Conservation (phyloP, 2,329 filamentous ascomycete genomes). For the Lachnellula subtilissima region DNA sequence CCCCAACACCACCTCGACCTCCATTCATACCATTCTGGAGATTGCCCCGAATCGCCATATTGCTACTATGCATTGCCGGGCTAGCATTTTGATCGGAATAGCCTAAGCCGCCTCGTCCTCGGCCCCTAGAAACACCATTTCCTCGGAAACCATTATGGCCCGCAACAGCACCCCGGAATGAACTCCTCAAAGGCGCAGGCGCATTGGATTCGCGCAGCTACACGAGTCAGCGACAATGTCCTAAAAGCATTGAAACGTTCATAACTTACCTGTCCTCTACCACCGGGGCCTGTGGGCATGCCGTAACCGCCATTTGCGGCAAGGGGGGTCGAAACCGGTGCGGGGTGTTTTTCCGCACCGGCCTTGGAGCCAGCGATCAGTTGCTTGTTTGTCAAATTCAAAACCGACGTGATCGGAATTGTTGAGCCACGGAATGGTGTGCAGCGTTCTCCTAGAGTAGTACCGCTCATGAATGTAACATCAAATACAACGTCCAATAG, state of each 20-base stretch:
- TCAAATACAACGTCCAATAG: conserved; percentile 93
- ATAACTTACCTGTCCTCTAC: conserved; percentile 46
- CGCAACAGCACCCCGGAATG: conserved; percentile 53
- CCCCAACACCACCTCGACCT: conserved; percentile 10
- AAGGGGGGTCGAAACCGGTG: conserved; percentile 45
- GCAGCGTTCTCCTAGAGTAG: conserved; percentile 82
- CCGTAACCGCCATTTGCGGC: conserved; percentile 51
- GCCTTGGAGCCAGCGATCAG: conserved; percentile 65
- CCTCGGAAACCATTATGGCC: conserved; percentile 41
- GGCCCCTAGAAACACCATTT: conserved; percentile 33
- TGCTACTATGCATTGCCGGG: conserved; percentile 22
- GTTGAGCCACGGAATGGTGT: conserved; percentile 92
- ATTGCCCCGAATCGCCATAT: conserved; percentile 20
- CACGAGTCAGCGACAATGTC: not conserved
- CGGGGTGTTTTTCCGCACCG: conserved; percentile 47
- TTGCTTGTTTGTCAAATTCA: conserved; percentile 82
- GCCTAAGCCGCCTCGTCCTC: conserved; percentile 33
- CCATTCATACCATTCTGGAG: conserved; percentile 12
- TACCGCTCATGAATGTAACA: conserved; percentile 93
- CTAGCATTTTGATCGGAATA: conserved; percentile 20
- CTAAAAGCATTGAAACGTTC: not conserved
- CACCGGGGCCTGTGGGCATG: conserved; percentile 47
- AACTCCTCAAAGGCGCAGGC: conserved; percentile 50
- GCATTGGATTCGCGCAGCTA: conserved; percentile 49
- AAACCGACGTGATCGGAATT: conserved; percentile 77